Percentiles rank a stretch among this genome's conserved stretches.
Conservation (phyloP, 2,329 filamentous ascomycete species). For the Nemania sp. region DNA sequence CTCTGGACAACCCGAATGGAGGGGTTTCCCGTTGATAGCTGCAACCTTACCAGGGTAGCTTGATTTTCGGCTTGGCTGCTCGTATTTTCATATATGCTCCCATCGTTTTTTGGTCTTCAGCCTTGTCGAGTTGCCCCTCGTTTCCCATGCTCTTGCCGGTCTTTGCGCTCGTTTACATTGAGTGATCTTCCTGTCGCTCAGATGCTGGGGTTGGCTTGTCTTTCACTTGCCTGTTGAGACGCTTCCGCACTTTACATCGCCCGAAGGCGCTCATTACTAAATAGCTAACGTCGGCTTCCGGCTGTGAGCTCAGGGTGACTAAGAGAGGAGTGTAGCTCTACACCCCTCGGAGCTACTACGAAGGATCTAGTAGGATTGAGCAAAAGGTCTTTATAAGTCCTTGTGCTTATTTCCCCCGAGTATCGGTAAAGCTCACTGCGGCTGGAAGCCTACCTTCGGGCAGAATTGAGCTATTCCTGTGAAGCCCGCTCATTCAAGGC, state of each 20-base stretch:
- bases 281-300: conserved; percentile 1
- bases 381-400: background rate
- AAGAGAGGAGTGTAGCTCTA: background rate
- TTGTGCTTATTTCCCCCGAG: background rate
- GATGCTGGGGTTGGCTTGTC: conserved; percentile 9
- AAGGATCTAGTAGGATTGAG: background rate
- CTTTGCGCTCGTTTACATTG: conserved; percentile 15
- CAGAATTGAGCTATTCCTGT: conserved; percentile 1
- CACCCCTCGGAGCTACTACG: background rate
- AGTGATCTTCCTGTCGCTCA: conserved; percentile 3
- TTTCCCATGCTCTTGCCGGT: conserved; percentile 1
- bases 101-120: conserved; percentile 19
- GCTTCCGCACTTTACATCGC: background rate
- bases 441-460: background rate
- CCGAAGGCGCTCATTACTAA: background rate
- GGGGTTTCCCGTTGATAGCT: conserved; percentile 28
- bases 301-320: background rate
- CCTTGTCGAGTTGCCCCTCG: conserved; percentile 19
- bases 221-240: conserved; percentile 13
- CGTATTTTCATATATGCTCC: conserved; percentile 12
- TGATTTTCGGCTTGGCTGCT: conserved; percentile 10
- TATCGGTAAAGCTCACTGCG: background rate
- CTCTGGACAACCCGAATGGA: conserved; percentile 28
- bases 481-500: conserved; percentile 5
- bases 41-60: conserved; percentile 17